phyloP scores from a whole-genome alignment of 495 filamentous ascomycete species.

The Aspergillus funiculosus region DNA sequence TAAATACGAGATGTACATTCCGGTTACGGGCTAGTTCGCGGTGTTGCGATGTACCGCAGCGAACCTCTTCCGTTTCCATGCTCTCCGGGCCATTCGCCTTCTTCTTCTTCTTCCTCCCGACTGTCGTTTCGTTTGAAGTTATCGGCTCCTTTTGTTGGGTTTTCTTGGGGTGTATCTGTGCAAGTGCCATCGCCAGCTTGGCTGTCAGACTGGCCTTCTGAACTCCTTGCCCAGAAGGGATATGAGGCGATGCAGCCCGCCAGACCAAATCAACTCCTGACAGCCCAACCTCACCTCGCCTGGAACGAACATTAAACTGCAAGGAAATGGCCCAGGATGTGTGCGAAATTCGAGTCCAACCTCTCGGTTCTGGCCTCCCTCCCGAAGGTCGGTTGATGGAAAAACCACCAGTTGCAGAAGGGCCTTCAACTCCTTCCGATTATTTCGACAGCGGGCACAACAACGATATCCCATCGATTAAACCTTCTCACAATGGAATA shows the following conservation, averaged over 20 bases:
- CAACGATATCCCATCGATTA: slow-evolving; percentile 22
- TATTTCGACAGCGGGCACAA: slow-evolving; percentile 12
- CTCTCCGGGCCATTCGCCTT: neutral
- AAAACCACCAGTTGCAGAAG: slow-evolving; percentile 17
- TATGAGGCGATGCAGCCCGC: slow-evolving; percentile 25
- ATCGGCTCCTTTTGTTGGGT: neutral
- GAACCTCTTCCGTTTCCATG: neutral
- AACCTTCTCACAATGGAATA: slow-evolving; percentile 18
- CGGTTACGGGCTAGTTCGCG: slow-evolving; percentile 2
- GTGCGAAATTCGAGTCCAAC: slow-evolving; percentile 15
- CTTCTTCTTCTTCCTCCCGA: neutral
- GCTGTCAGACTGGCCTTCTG: slow-evolving; percentile 6
- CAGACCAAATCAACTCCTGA: slow-evolving; percentile 21
- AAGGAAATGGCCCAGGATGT: slow-evolving; percentile 35
- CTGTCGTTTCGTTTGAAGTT: neutral
- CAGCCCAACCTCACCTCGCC: slow-evolving; percentile 21
- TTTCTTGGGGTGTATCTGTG: neutral
- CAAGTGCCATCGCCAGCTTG: slow-evolving; percentile 3
- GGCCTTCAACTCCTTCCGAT: slow-evolving; percentile 13
- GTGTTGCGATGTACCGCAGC: slow-evolving; percentile 1
- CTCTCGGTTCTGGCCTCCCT: slow-evolving; percentile 11
- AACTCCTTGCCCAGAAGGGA: slow-evolving; percentile 9
- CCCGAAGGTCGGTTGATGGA: slow-evolving; percentile 18
- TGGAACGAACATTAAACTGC: slow-evolving; percentile 20
- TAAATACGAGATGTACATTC: neutral